These are phyloP conservation scores for Macrolepiota albuminosa DNA, from an alignment of 768 basidiomycete species.

Conservation along the genomic window DNA sequence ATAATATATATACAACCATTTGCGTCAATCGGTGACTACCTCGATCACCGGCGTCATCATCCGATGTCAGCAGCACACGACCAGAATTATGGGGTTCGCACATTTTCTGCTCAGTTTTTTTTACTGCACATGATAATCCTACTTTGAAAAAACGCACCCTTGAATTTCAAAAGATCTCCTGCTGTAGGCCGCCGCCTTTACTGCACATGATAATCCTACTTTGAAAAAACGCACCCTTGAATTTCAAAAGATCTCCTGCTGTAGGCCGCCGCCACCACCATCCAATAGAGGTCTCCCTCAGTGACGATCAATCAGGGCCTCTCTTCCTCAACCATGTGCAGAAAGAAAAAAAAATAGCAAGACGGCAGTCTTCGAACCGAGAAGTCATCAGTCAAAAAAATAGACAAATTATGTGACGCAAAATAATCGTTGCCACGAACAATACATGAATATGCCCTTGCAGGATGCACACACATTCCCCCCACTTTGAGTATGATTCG, in stretches of 20 bases:
- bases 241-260: background rate
- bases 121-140: background rate
- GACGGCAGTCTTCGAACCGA: background rate
- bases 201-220: background rate
- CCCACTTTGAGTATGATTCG: background rate
- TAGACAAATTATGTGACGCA: background rate
- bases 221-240: background rate
- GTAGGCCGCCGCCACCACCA: background rate
- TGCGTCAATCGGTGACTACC: background rate
- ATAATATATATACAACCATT: background rate
- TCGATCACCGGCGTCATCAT: slow-evolving; percentile 1
- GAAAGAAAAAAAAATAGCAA: background rate
- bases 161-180: background rate
- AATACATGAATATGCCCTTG: background rate
- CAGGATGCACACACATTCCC: background rate
- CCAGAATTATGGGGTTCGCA: background rate
- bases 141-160: background rate
- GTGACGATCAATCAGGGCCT: background rate
- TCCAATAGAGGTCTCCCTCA: background rate
- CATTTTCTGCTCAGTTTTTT: background rate
- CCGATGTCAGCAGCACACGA: slow-evolving; percentile 1
- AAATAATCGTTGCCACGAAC: background rate
- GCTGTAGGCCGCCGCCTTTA: no score
- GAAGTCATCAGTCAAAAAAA: background rate
- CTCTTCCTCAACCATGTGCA: background rate